Percentiles rank a stretch among this genome's conserved stretches.
Evolutionary conservation across 2,329 filamentous ascomycete species (phyloP).

Genomic region (Scleromitrula shiraiana): DNA sequence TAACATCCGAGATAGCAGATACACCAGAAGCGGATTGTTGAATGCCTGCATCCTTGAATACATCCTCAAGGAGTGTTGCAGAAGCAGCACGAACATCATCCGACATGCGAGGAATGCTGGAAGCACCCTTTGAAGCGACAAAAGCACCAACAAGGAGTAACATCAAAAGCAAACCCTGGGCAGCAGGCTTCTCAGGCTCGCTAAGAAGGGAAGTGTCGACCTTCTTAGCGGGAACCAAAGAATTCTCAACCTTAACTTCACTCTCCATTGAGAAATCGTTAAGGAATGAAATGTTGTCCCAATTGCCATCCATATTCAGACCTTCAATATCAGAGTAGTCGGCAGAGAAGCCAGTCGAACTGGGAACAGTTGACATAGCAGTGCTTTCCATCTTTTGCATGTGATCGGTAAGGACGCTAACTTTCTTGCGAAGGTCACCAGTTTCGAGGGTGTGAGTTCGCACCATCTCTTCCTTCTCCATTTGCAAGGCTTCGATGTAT

Average conservation of each 20-base stretch:
- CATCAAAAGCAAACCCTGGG: slow-evolving; percentile 85
- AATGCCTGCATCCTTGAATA: slow-evolving; percentile 73
- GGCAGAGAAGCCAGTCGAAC: slow-evolving; percentile 56
- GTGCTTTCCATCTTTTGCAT: slow-evolving; percentile 62
- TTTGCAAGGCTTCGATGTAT: slow-evolving; percentile 66
- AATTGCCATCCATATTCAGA: slow-evolving; percentile 71
- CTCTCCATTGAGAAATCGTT: slow-evolving; percentile 59
- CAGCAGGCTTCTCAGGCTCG: slow-evolving; percentile 55
- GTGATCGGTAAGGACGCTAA: slow-evolving; percentile 69
- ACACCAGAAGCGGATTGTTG: slow-evolving; percentile 35
- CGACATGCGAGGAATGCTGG: slow-evolving; percentile 67
- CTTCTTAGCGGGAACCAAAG: slow-evolving; percentile 46
- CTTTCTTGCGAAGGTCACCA: slow-evolving; percentile 85
- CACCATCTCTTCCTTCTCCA: slow-evolving; percentile 90
- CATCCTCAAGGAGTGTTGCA: slow-evolving; percentile 68
- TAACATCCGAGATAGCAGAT: slow-evolving; percentile 9
- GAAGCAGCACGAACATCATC: slow-evolving; percentile 75
- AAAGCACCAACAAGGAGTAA: slow-evolving; percentile 94
- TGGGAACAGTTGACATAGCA: slow-evolving; percentile 43
- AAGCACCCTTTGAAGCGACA: slow-evolving; percentile 76
- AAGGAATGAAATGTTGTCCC: slow-evolving; percentile 76
- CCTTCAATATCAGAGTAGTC: slow-evolving; percentile 78
- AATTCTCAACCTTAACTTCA: slow-evolving; percentile 52
- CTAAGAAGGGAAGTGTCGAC: slow-evolving; percentile 36
- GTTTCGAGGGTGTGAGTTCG: slow-evolving; percentile 83